Evolutionary conservation across 192 early-diverging fungal species (phyloP).

Genomic region (Coemansia sp.): DNA sequence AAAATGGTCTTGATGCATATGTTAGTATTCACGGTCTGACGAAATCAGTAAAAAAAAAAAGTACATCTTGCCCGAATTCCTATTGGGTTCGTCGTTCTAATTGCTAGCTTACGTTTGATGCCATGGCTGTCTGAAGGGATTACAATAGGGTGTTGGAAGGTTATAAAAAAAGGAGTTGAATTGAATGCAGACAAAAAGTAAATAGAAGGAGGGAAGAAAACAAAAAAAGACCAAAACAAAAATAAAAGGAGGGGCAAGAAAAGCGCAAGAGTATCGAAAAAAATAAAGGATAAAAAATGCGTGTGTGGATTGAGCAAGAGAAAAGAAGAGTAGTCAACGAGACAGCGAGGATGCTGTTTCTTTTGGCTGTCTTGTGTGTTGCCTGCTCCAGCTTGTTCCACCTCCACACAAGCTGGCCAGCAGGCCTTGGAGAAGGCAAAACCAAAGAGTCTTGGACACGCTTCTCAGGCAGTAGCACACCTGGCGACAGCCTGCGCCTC

Average conservation of each 20-base stretch:
- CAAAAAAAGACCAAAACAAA: constrained; percentile 1
- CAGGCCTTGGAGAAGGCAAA: neutral
- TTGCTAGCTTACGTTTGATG: constrained; percentile 26
- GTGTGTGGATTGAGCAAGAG: neutral
- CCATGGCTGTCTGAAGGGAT: constrained; percentile 21
- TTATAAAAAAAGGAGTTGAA: neutral
- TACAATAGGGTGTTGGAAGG: neutral
- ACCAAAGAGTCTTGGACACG: neutral
- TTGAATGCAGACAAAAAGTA: constrained; percentile 20
- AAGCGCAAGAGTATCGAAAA: constrained; percentile 1
- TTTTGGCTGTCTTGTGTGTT: neutral
- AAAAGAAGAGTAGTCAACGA: neutral
- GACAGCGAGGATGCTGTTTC: neutral
- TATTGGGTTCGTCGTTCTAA: too few species aligned
- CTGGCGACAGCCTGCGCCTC: neutral
- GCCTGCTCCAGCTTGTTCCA: neutral
- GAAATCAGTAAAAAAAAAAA: neutral
- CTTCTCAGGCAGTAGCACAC: neutral
- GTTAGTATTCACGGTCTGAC: too few species aligned
- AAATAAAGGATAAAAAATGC: neutral
- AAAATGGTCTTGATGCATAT: too few species aligned
- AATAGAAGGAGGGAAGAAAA: neutral
- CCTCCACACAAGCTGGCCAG: neutral
- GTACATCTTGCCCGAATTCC: too few species aligned
- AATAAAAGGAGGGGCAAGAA: constrained; percentile 2